phyloP scores from a whole-genome alignment of 108 stramenopile genomes.

The Skeletonema potamos region DNA sequence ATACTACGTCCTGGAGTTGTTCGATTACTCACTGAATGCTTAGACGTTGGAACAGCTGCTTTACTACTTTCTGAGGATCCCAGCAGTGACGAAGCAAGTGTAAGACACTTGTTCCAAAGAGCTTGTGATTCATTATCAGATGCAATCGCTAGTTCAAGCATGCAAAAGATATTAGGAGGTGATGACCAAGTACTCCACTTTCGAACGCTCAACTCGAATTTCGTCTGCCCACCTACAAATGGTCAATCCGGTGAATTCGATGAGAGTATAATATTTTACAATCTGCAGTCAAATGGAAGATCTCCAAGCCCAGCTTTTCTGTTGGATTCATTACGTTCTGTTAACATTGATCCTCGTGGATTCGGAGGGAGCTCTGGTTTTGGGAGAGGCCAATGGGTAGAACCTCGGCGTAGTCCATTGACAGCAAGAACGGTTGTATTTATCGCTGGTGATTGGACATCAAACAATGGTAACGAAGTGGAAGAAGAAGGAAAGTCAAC shows the following conservation, averaged over 20 bases:
- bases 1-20: conserved; percentile 48
- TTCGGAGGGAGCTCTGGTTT: conserved; percentile 85
- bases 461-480: conserved; percentile 2
- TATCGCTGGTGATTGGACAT: conserved; percentile 39
- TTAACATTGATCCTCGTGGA: conserved; percentile 66
- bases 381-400: conserved; percentile 56
- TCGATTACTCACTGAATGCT: conserved; percentile 64
- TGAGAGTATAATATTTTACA: conserved; percentile 26
- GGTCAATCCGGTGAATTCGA: conserved; percentile 4
- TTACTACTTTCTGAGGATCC: conserved; percentile 50
- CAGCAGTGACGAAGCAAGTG: neutral
- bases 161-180: neutral
- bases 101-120: conserved; percentile 8
- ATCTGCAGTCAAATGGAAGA: conserved; percentile 23
- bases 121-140: conserved; percentile 3
- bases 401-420: conserved; percentile 66
- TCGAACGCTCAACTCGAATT: conserved; percentile 10
- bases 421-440: conserved; percentile 69
- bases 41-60: conserved; percentile 62
- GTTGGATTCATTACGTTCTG: conserved; percentile 52
- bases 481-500: neutral
- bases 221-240: neutral
- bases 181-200: conserved; percentile 16
- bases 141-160: neutral
- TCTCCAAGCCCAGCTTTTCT: conserved; percentile 73